Evolutionary conservation across 495 filamentous ascomycete species (phyloP).

Genomic region (Talaromyces borbonicus): DNA sequence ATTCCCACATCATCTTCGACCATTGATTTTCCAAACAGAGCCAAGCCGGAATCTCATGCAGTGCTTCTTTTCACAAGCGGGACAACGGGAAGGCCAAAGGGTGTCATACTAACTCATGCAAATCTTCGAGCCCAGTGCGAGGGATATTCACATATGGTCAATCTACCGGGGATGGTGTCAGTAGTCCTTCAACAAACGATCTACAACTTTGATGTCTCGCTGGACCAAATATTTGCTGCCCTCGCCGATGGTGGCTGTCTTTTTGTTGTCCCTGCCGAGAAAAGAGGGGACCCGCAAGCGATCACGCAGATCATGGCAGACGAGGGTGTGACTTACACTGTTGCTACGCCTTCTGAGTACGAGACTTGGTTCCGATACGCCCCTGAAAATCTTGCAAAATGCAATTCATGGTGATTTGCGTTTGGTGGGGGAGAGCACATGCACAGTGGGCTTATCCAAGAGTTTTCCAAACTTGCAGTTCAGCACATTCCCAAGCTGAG

Average conservation of each 20-base stretch:
- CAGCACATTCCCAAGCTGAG: conserved; percentile 17
- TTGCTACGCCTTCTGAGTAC: conserved; percentile 35
- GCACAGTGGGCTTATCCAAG: conserved; percentile 11
- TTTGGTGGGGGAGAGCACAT: conserved; percentile 15
- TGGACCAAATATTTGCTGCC: conserved; percentile 23
- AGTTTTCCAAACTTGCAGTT: conserved; percentile 15
- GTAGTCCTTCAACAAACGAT: conserved; percentile 37
- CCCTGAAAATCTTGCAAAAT: not conserved
- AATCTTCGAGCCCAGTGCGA: conserved; percentile 21
- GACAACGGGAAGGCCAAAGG: conserved; percentile 29
- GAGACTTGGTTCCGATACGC: conserved; percentile 23
- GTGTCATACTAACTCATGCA: conserved; percentile 24
- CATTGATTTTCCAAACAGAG: conserved; percentile 15
- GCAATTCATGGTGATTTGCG: not conserved
- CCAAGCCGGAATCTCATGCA: conserved; percentile 15
- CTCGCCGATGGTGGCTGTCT: conserved; percentile 24
- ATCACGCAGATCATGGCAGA: conserved; percentile 22
- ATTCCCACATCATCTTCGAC: not conserved
- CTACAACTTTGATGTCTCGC: conserved; percentile 28
- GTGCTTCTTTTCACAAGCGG: conserved; percentile 33
- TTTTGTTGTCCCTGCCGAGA: conserved; percentile 13
- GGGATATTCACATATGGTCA: conserved; percentile 11
- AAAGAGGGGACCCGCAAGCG: conserved; percentile 21
- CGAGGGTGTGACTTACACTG: conserved; percentile 26
- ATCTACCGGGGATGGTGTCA: no score